Evolutionary conservation across 2,329 filamentous ascomycete genomes (phyloP).

Genomic region (Xylaria hypoxylon): DNA sequence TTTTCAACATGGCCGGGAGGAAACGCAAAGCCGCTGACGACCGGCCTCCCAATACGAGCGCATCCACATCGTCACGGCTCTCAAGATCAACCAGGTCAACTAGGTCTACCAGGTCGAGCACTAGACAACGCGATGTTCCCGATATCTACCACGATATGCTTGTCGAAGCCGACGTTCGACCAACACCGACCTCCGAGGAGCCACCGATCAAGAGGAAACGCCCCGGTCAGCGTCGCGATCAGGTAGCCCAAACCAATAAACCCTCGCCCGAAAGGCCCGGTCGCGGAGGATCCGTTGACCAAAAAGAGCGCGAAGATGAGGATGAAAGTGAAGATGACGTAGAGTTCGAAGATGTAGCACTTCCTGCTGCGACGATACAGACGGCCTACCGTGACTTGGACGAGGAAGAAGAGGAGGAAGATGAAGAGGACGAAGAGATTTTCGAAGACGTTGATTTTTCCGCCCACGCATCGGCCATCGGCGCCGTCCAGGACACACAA

Average conservation of each 20-base stretch:
- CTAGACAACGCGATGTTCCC: slow-evolving; percentile 46
- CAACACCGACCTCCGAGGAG: slow-evolving; percentile 49
- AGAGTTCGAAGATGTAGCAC: slow-evolving; percentile 63
- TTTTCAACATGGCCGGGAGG: slow-evolving; percentile 46
- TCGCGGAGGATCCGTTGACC: not conserved
- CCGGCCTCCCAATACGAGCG: slow-evolving; percentile 35
- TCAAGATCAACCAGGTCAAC: slow-evolving; percentile 47
- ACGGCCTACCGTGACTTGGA: slow-evolving; percentile 64
- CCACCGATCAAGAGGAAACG: slow-evolving; percentile 58
- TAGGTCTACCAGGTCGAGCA: slow-evolving; percentile 46
- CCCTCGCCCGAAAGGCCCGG: slow-evolving; percentile 14
- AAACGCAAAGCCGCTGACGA: slow-evolving; percentile 45
- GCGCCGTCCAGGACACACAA: slow-evolving; percentile 44
- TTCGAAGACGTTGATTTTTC: slow-evolving; percentile 64
- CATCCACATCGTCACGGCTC: slow-evolving; percentile 39
- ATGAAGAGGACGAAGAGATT: slow-evolving; percentile 56
- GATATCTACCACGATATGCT: slow-evolving; percentile 64
- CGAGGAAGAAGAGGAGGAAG: slow-evolving; percentile 56
- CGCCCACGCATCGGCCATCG: slow-evolving; percentile 41
- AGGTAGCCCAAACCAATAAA: slow-evolving; percentile 34
- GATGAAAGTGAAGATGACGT: slow-evolving; percentile 57
- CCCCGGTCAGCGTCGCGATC: slow-evolving; percentile 51
- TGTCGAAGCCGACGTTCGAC: slow-evolving; percentile 59
- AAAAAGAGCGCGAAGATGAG: slow-evolving; percentile 42
- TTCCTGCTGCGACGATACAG: slow-evolving; percentile 63